phyloP scores from a whole-genome alignment of 192 early-diverging fungal genomes.

The Linnemannia zychae region DNA sequence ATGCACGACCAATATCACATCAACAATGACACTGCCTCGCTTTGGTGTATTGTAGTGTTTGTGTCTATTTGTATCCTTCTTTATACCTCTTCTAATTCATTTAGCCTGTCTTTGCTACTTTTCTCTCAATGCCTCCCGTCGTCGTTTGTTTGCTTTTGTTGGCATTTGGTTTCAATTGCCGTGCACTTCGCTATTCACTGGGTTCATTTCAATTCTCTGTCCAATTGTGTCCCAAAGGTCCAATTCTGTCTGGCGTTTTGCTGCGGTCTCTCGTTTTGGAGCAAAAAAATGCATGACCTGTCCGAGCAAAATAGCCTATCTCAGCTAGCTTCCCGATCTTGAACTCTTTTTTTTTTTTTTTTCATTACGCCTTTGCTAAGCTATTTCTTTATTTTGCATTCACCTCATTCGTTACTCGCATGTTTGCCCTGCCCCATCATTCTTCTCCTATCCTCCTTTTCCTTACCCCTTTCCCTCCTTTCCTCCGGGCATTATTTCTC shows the following conservation, averaged over 20 bases:
- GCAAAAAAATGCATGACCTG: constrained; percentile 1
- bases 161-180: too few species aligned
- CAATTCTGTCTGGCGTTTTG: constrained; percentile 9
- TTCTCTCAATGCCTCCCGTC: neutral
- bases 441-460: neutral
- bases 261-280: neutral
- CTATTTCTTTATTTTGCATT: neutral
- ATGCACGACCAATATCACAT: neutral
- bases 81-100: neutral
- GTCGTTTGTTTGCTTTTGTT: too few species aligned
- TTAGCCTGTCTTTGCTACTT: neutral
- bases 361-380: neutral
- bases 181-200: too few species aligned
- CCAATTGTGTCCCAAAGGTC: neutral
- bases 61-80: neutral
- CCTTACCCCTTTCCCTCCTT: neutral
- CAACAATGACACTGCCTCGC: neutral
- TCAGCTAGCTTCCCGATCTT: neutral
- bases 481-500: neutral
- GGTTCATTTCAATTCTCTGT: neutral
- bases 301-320: neutral
- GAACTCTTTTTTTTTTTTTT: neutral
- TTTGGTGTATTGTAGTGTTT: neutral
- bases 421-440: neutral
- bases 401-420: too few species aligned